Evolutionary conservation across 495 filamentous ascomycete species (phyloP), one percentile per base, ranked within the genome.

Genomic region (Penicillium maclennaniae): DNA sequence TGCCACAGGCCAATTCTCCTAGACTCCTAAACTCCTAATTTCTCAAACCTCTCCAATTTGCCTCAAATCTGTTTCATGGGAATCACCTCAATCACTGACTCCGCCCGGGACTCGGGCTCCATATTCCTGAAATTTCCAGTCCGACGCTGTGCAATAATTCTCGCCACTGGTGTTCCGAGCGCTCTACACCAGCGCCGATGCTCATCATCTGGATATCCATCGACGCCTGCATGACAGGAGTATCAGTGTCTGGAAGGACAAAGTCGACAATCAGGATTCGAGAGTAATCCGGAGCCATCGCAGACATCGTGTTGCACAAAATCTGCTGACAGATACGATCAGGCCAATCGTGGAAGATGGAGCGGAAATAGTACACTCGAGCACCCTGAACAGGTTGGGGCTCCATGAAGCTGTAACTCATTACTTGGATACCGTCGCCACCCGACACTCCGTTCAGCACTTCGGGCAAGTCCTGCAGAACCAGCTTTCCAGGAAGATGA

Each of bases 151-250:
- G n/a, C 16, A 76, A 43, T 10, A 74, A 43, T 26, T 64, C 54
- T 16, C 56, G 55, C 73, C 73, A 76, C 38, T 74, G 67, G 2
- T 53, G 39, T 45, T 72, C 66, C 0, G 71, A 72, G n/a, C 71
- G 57, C 52, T 74, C 71, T 0, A 71, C 59, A 0, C 73, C 73
- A 1, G 71, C 62, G 6, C 70, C 69, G 39, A 75, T 70, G 40
- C 69, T 71, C 69, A 75, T 69, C 72, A 75, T 75, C 55, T 73
- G 72, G 38, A 75, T 72, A 53, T 75, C 72, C n/a, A 75, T 43
- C 0, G 69, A 67, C 0, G 69, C 61, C 42, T 71, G 66, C 41
- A 71, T 51, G 17, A 72, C 55, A 20, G 70, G 62, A 0, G 62
- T 43, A 2, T 67, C 43, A 6, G 59, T 69, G 40, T 75, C 66